Evolutionary conservation across 73 alveolate genomes (phyloP), one percentile per base, ranked within the genome.

Genomic region (Stentor coeruleus): DNA sequence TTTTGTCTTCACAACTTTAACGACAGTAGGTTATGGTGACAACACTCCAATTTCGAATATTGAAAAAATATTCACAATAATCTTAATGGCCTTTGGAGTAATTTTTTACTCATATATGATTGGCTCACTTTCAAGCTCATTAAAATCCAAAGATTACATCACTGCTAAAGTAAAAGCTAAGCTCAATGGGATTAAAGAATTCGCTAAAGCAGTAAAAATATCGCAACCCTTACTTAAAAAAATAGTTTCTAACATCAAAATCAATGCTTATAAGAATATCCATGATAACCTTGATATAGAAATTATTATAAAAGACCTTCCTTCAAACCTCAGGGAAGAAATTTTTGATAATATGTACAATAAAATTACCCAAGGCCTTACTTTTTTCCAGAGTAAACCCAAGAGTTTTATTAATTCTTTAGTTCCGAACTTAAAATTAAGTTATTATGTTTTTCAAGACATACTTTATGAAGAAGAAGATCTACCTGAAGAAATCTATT

Each of bases 401-500:
- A 72, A 84, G 0, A 87, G 86, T 39, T 87, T 90, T 77, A 42
- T 87, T 3, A 83, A 89, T 89, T 79, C 81, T 15, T 79, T 90
- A 3, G 49, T 90, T 33, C 93, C 91, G 0, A 72, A 59, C 59
- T 79, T 90, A 20, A 87, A 83, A 58, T 91, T 90, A 1, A 66
- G 83, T 74, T 76, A 84, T 36, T 85, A 83, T 6, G 30, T 40
- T 41, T 81, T 82, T 3, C 75, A 59, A 28, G 96, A 90, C 38
- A 73, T 90, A 2, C 38, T 90, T 2, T 90, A 87, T 73, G 77
- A 87, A 37, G 81, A 84, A 80, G 87, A 85, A 20, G 96, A 87
- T 30, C 83, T 75, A 3, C 59, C 92, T 4, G 91, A 90, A 76
- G 96, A 90, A 84, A 86, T 90, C n/a, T 90, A 72, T 59, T 90